Percentiles rank a stretch among this genome's conserved stretches.
Conservation (phyloP, 2,329 filamentous ascomycete genomes). For the Exophiala spinifera region DNA sequence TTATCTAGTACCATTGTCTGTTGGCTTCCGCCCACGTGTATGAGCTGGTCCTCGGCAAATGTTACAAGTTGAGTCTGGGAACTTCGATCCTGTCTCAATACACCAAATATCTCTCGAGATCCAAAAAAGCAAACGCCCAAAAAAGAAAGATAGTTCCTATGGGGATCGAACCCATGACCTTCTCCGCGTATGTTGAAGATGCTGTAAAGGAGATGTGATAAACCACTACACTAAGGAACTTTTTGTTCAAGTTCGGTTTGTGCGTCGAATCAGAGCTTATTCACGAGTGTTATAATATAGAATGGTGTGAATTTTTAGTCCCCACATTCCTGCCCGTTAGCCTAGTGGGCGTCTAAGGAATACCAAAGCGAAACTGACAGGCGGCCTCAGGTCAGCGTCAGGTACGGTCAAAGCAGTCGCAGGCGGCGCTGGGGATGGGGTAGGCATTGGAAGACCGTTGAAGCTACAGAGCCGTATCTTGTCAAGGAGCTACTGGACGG, state of each 20-base stretch:
- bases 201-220: conserved; percentile 27
- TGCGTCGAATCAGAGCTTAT: conserved; percentile 14
- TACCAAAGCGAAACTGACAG: conserved; percentile 27
- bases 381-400: conserved; percentile 19
- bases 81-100: too few relatives aligned
- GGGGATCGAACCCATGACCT: conserved; percentile 27
- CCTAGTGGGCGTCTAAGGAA: too few relatives aligned
- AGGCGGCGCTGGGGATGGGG: conserved; percentile 19
- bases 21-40: too few relatives aligned
- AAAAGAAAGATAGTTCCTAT: conserved; percentile 21
- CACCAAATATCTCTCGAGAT: too few relatives aligned
- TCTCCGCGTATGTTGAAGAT: conserved; percentile 21
- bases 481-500: conserved; percentile 22
- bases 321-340: not conserved
- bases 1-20: too few relatives aligned
- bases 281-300: not conserved
- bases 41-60: too few relatives aligned
- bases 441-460: conserved; percentile 25
- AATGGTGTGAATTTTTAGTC: not conserved
- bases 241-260: conserved; percentile 1
- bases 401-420: conserved; percentile 26
- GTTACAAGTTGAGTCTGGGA: too few relatives aligned
- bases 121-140: not conserved
- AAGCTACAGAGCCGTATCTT: conserved; percentile 25
- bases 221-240: conserved; percentile 27